Percentiles rank a stretch among this genome's conserved stretches.
Conservation (phyloP, 768 basidiomycete genomes). For the Arthromyces matolae region DNA sequence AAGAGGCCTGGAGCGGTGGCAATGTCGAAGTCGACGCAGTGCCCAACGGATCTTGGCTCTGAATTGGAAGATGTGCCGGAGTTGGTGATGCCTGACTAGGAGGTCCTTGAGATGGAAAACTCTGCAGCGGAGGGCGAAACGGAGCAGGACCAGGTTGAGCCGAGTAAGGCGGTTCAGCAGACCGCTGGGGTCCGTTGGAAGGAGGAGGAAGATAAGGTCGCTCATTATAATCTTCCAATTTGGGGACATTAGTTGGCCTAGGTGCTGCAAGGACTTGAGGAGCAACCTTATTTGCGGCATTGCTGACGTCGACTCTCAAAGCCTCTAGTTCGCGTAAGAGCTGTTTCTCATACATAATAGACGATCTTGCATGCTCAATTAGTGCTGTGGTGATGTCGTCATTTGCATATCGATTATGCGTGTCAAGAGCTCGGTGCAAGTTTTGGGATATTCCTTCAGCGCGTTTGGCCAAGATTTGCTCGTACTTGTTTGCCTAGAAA, state of each 20-base stretch:
- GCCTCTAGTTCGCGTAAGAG: slow-evolving; percentile 84
- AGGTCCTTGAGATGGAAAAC: slow-evolving; percentile 25
- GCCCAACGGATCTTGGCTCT: slow-evolving; percentile 25
- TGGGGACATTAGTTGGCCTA: slow-evolving; percentile 57
- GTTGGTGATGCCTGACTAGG: slow-evolving; percentile 10
- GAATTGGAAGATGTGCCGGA: slow-evolving; percentile 21
- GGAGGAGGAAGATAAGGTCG: slow-evolving; percentile 27
- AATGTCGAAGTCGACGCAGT: slow-evolving; percentile 28
- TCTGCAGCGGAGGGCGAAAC: slow-evolving; percentile 17
- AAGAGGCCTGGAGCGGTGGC: slow-evolving; percentile 15
- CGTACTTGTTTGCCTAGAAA: slow-evolving; percentile 82
- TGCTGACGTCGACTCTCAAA: slow-evolving; percentile 69
- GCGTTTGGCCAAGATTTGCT: slow-evolving; percentile 78
- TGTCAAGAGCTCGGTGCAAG: slow-evolving; percentile 79
- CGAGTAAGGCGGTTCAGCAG: slow-evolving; percentile 33
- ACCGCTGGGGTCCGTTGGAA: slow-evolving; percentile 31
- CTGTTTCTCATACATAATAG: slow-evolving; percentile 89
- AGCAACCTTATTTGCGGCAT: slow-evolving; percentile 58
- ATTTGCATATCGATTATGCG: slow-evolving; percentile 82
- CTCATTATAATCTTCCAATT: slow-evolving; percentile 57
- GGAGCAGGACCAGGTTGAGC: slow-evolving; percentile 22
- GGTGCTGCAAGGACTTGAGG: slow-evolving; percentile 49
- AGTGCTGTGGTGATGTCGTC: slow-evolving; percentile 89
- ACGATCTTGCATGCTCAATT: slow-evolving; percentile 89
- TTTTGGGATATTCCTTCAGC: slow-evolving; percentile 93